Base-by-base conservation (phyloP, 1,139 yeast species). In the Sugiyamaella paludigena region DNA sequence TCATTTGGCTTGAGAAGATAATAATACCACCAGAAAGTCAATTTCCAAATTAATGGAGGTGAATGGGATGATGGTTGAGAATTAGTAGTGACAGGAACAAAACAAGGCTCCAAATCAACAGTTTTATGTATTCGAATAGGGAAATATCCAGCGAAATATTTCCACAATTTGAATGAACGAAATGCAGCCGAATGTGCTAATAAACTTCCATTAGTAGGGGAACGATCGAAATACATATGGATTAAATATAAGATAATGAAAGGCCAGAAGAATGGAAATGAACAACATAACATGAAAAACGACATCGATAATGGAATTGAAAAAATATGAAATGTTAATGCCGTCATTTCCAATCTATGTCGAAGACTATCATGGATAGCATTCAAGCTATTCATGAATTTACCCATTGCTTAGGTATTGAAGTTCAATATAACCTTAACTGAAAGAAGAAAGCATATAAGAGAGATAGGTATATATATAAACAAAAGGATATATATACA, bases 121-220 rank as follows among this genome's bases (percentile, higher is more conserved):
- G 91, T 76, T 62, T 84, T 87, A 66, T 83, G 84, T n/a, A 88
- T 72, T 1, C 70, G 68, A 13, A 92, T 80, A 0, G 98, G 98
- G 68, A 85, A 92, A 67, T 89, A 92, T 42, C 75, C 72, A 34
- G 83, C 84, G 66, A 85, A 87, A 71, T 81, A 77, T 50, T 75
- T 78, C 94, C 95, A 91, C n/a, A 84, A 58, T 2, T 69, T 62
- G 40, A 81, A 63, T 35, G 79, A 76, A 54, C 87, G 76, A 64
- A 87, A 74, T 72, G 80, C 73, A 3, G 71, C 68, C 2, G 87
- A 80, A 39, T 76, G 74, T 36, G 94, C 68, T 50, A 77, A 71
- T 6, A 78, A 76, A 1, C 79, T 84, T 16, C 77, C 75, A 1
- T 97, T 97, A 13, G 83, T 79, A 0, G 91, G 86, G 2, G 95